Evolutionary conservation across 1,284 basidiomycete genomes (phyloP).

Genomic region (Tremellales sp.): DNA sequence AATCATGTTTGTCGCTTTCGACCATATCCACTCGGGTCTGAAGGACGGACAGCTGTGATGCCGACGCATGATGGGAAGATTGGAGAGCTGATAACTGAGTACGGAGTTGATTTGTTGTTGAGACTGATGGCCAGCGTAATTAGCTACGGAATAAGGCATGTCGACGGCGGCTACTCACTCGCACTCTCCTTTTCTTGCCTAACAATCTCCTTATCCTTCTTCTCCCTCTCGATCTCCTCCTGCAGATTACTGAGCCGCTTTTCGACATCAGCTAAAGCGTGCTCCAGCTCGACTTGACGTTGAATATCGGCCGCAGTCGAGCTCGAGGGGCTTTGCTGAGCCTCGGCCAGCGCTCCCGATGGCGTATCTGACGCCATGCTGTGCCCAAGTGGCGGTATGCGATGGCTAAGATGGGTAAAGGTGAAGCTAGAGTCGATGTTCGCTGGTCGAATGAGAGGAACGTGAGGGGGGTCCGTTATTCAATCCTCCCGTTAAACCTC

Average conservation of each 20-base stretch:
- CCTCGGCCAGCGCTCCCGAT: background rate
- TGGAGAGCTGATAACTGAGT: conserved; percentile 39
- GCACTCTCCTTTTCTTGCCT: conserved; percentile 32
- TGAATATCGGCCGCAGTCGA: conserved; percentile 23
- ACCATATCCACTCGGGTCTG: conserved; percentile 36
- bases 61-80: conserved; percentile 28
- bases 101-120: conserved; percentile 35
- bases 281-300: conserved; percentile 46
- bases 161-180: conserved; percentile 17
- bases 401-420: background rate
- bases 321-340: conserved; percentile 1
- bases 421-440: background rate
- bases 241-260: conserved; percentile 30
- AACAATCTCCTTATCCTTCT: conserved; percentile 27
- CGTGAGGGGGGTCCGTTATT: background rate
- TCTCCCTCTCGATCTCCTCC: conserved; percentile 29
- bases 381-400: background rate
- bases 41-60: conserved; percentile 33
- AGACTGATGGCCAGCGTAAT: conserved; percentile 19
- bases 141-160: background rate
- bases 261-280: conserved; percentile 41
- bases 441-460: too few relatives aligned
- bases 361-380: background rate
- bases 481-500: background rate
- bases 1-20: conserved; percentile 44